Conservation (phyloP, 202 grass and related monocot species). For the Carex arenaria region DNA sequence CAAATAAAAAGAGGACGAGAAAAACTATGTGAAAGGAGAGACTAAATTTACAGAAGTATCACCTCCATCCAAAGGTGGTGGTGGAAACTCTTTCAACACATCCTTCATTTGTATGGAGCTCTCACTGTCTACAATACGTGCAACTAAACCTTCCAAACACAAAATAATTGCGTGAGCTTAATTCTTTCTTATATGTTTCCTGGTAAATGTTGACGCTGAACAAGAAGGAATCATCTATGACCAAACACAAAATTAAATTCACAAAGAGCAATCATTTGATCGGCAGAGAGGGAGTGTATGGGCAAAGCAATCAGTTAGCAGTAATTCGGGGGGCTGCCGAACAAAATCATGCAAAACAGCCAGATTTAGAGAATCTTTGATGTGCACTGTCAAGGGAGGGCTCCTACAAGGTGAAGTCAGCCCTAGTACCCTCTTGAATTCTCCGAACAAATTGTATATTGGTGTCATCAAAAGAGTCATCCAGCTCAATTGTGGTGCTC, state of each 20-base stretch:
- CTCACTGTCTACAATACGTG: conserved; percentile 66
- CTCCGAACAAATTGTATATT: no score
- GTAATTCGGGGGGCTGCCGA: no score
- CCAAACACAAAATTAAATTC: not conserved
- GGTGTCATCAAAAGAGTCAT: no score
- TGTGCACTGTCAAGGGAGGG: not conserved
- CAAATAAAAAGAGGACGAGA: not conserved
- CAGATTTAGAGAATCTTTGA: not conserved
- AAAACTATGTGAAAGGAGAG: not conserved
- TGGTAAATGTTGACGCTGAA: not conserved
- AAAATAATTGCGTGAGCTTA: not conserved
- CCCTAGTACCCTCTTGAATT: not conserved
- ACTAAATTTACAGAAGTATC: not conserved
- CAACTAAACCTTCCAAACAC: conserved; percentile 97
- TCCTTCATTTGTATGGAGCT: conserved; percentile 79
- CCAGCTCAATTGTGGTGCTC: no score
- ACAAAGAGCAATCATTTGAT: not conserved
- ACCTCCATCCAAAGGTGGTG: conserved; percentile 43
- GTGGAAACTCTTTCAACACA: conserved; percentile 65
- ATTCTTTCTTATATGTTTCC: not conserved
- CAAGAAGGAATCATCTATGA: not conserved
- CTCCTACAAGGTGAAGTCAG: not conserved
- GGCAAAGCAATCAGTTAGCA: no score
- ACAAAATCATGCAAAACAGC: not conserved
- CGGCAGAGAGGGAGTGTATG: not conserved